A percentile compares a stretch with the other conserved stretches of the same genome.
Evolutionary conservation across 1,139 yeast species (phyloP).

Genomic region (Entelexis paramagnoliae): DNA sequence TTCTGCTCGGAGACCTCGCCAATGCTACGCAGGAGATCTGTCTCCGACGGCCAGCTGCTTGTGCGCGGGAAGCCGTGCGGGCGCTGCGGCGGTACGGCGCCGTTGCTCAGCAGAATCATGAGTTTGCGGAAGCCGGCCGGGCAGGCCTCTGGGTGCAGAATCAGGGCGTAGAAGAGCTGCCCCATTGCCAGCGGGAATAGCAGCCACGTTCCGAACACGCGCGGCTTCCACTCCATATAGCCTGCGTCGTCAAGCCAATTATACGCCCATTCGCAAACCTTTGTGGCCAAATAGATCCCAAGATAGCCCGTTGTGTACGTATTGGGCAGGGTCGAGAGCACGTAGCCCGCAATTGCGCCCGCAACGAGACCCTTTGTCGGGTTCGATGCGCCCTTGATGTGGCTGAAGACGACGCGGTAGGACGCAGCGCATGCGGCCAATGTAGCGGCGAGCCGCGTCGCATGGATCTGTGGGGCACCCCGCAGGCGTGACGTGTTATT

Average conservation of each 20-base stretch:
- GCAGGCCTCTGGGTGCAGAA: slow-evolving; percentile 32
- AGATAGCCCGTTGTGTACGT: slow-evolving; percentile 26
- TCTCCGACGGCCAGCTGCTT: slow-evolving; percentile 31
- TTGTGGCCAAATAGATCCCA: slow-evolving; percentile 32
- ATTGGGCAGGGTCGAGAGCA: slow-evolving; percentile 24
- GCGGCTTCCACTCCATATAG: slow-evolving; percentile 31
- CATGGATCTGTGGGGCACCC: slow-evolving; percentile 15
- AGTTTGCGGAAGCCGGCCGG: slow-evolving; percentile 30
- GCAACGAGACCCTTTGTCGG: slow-evolving; percentile 27
- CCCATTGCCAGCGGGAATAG: slow-evolving; percentile 36
- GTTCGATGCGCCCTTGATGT: not conserved
- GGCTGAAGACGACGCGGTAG: slow-evolving; percentile 26
- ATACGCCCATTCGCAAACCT: slow-evolving; percentile 32
- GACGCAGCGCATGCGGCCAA: slow-evolving; percentile 27
- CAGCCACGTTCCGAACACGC: slow-evolving; percentile 35
- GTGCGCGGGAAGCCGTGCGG: slow-evolving; percentile 29
- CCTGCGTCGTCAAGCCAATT: slow-evolving; percentile 33
- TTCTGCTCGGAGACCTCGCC: slow-evolving; percentile 29
- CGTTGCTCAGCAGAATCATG: slow-evolving; percentile 29
- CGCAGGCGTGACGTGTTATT: slow-evolving; percentile 20
- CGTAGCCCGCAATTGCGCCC: slow-evolving; percentile 27
- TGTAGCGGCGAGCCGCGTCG: slow-evolving; percentile 26
- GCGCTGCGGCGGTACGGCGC: slow-evolving; percentile 25
- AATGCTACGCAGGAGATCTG: slow-evolving; percentile 29
- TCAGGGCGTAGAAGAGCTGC: slow-evolving; percentile 34